A percentile compares a stretch with the other conserved stretches of the same genome.
Conservation (phyloP, 176 grass and related monocot genomes). For the Carex littledalei region DNA sequence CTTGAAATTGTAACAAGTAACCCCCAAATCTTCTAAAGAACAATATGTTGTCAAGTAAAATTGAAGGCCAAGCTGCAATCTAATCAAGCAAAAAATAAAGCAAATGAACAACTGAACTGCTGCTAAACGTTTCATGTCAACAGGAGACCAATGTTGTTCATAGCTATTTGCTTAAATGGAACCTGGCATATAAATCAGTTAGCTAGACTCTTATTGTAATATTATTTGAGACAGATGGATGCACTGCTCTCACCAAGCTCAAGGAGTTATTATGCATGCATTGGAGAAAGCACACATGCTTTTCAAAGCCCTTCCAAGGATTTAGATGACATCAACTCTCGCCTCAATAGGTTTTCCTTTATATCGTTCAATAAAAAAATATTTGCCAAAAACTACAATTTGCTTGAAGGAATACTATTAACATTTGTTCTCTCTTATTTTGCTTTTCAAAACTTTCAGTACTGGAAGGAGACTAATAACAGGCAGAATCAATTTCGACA, state of each 20-base stretch:
- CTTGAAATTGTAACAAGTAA: background rate
- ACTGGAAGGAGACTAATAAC: conserved; percentile 46
- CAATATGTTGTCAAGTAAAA: background rate
- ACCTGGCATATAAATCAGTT: background rate
- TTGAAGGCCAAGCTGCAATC: background rate
- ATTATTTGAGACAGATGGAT: conserved; percentile 57
- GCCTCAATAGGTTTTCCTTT: conserved; percentile 58
- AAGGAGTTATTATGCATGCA: conserved; percentile 88
- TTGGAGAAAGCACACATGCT: conserved; percentile 86
- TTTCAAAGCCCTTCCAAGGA: conserved; percentile 82
- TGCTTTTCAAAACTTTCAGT: conserved; percentile 29
- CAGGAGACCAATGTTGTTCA: background rate
- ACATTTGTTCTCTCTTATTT: background rate
- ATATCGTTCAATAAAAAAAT: background rate
- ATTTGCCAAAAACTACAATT: background rate
- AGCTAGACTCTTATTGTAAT: background rate
- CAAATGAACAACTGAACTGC: background rate
- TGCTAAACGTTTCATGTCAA: background rate
- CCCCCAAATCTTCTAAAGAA: background rate
- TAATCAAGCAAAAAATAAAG: background rate
- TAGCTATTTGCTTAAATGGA: background rate
- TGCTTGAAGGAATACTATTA: background rate
- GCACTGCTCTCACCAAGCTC: conserved; percentile 74
- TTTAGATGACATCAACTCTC: conserved; percentile 71
- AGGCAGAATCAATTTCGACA: conserved; percentile 78